phyloP scores from a whole-genome alignment of 2,329 filamentous ascomycete genomes.

The Aureobasidium sp. region DNA sequence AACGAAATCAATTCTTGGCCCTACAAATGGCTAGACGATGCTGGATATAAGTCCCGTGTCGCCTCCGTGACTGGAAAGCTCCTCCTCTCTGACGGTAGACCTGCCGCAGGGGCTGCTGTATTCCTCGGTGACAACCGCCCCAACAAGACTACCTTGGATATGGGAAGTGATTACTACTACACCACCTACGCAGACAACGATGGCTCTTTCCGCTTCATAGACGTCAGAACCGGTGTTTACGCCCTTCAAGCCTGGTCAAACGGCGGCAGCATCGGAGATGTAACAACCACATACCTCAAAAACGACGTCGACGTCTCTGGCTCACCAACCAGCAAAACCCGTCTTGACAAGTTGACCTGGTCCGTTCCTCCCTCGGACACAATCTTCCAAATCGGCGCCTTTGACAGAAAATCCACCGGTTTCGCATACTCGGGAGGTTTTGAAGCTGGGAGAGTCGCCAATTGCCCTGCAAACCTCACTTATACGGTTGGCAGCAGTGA shows the following conservation, averaged over 20 bases:
- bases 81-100: conserved; percentile 8
- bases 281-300: conserved; percentile 1
- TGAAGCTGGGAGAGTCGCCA: conserved; percentile 3
- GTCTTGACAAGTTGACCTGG: neutral
- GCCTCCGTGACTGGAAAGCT: conserved; percentile 3
- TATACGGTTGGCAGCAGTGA: conserved; percentile 2
- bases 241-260: conserved; percentile 13
- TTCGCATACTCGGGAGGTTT: conserved; percentile 7
- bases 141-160: neutral
- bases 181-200: conserved; percentile 11
- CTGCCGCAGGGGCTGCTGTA: conserved; percentile 7
- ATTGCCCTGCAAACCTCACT: conserved; percentile 11
- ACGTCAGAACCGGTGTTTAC: conserved; percentile 10
- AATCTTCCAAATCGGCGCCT: conserved; percentile 13
- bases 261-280: conserved; percentile 1
- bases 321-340: neutral
- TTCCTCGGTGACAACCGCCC: conserved; percentile 9
- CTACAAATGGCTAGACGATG: conserved; percentile 10
- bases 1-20: conserved; percentile 10
- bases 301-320: conserved; percentile 1
- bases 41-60: conserved; percentile 5
- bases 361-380: neutral
- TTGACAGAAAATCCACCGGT: conserved; percentile 5
- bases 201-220: conserved; percentile 4
- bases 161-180: conserved; percentile 9